phyloP scores from a whole-genome alignment of 192 early-diverging fungal species.

The Entomortierella chlamydospora region DNA sequence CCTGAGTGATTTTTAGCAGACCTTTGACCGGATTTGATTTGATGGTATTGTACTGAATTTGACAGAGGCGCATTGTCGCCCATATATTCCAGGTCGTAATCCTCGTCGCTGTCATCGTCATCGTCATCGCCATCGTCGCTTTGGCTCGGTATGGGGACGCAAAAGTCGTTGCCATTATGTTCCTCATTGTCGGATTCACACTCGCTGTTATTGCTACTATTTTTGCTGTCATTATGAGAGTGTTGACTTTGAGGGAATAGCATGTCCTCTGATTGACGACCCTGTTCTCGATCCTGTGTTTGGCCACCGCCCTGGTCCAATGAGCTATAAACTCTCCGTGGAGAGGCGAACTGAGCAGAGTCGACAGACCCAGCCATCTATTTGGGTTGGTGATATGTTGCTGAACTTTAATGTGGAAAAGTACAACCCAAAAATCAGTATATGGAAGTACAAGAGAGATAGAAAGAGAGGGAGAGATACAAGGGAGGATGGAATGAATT shows the following conservation, averaged over 20 bases:
- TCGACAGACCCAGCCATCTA: conserved; percentile 3
- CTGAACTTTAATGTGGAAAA: too few species aligned
- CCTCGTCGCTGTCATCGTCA: conserved; percentile 23
- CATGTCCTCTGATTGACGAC: neutral
- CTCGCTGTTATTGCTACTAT: neutral
- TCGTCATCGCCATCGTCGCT: conserved; percentile 7
- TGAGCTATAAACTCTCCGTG: conserved; percentile 5
- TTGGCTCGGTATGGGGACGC: neutral
- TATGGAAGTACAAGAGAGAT: too few species aligned
- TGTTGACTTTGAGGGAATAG: conserved; percentile 3
- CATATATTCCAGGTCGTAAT: conserved; percentile 15
- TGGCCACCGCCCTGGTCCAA: conserved; percentile 7
- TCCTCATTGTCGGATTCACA: neutral
- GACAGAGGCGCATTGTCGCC: conserved; percentile 34
- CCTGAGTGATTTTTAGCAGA: neutral
- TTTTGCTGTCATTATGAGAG: neutral
- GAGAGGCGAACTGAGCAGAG: neutral
- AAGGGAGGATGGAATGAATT: neutral
- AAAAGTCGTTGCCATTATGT: neutral
- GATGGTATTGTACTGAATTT: conserved; percentile 13
- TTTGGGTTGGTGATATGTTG: neutral
- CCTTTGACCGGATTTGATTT: neutral
- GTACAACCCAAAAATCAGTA: too few species aligned
- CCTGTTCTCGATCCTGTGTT: neutral
- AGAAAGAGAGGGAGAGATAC: neutral